Evolutionary conservation across 2,329 filamentous ascomycete species (phyloP).

Genomic region (Colletotrichum gigasporum): DNA sequence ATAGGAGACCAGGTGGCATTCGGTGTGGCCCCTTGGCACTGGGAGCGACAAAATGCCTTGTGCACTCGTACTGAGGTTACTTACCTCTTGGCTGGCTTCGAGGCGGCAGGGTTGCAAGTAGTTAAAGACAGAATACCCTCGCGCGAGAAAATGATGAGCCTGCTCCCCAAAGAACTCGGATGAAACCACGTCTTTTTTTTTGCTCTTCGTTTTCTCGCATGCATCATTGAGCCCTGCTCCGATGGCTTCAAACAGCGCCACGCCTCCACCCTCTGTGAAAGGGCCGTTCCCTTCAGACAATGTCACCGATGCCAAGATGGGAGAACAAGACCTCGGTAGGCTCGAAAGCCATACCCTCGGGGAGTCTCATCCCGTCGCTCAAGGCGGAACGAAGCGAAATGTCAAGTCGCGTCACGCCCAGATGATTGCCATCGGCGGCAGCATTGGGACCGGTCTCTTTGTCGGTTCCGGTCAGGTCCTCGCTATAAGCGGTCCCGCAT

Average conservation of each 20-base stretch:
- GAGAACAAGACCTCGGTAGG: not conserved
- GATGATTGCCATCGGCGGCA: constrained; percentile 57
- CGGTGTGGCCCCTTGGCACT: not conserved
- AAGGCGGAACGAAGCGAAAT: not conserved
- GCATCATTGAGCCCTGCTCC: too few relatives aligned
- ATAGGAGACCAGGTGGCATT: not conserved
- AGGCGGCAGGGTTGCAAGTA: too few relatives aligned
- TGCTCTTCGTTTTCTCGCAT: too few relatives aligned
- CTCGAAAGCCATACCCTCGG: not conserved
- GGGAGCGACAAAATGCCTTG: not conserved
- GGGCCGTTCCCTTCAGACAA: not conserved
- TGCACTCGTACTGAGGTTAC: too few relatives aligned
- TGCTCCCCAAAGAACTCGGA: too few relatives aligned
- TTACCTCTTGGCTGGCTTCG: too few relatives aligned
- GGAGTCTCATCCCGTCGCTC: not conserved
- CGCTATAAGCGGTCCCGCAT: constrained; percentile 50
- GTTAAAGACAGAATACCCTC: too few relatives aligned
- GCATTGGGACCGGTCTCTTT: constrained; percentile 58
- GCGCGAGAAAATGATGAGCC: too few relatives aligned
- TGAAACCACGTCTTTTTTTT: too few relatives aligned
- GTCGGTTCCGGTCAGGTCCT: constrained; percentile 53
- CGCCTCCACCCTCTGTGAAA: not conserved
- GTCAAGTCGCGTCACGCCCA: constrained; percentile 55
- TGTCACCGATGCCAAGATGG: not conserved
- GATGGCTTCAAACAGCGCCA: not conserved